Conservation (phyloP, 2,329 filamentous ascomycete genomes). For the Aureobasidium namibiae region DNA sequence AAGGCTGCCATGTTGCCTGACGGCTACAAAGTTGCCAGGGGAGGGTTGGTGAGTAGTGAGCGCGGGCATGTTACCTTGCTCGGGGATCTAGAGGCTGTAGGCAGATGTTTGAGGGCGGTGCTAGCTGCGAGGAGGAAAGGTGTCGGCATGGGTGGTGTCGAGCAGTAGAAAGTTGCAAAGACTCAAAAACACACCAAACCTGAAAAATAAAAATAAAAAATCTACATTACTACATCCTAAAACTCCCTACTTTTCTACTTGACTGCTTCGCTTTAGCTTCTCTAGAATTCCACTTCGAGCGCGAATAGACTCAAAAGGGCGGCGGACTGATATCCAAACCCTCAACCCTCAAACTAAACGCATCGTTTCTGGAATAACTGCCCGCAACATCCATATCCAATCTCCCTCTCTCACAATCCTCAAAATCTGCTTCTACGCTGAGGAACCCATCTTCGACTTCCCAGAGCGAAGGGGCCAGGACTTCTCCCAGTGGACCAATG, state of each 20-base stretch:
- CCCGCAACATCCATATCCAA: slow-evolving; percentile 79
- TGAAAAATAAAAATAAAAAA: no score
- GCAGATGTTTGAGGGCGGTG: slow-evolving; percentile 62
- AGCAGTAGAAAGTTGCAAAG: neutral
- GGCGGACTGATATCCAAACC: slow-evolving; percentile 53
- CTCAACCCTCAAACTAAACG: slow-evolving; percentile 52
- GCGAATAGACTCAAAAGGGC: slow-evolving; percentile 31
- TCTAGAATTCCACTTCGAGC: no score
- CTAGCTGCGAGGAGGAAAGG: slow-evolving; percentile 59
- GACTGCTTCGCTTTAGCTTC: no score
- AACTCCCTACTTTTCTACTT: no score
- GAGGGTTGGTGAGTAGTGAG: slow-evolving; percentile 70
- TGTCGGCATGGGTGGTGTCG: slow-evolving; percentile 52
- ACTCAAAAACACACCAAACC: neutral
- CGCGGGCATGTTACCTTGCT: slow-evolving; percentile 81
- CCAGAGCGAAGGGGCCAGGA: slow-evolving; percentile 75
- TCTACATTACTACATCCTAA: no score
- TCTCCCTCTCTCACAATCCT: slow-evolving; percentile 74
- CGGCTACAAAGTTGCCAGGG: slow-evolving; percentile 66
- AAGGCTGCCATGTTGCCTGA: slow-evolving; percentile 75
- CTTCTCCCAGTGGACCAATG: slow-evolving; percentile 68
- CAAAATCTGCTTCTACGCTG: slow-evolving; percentile 70
- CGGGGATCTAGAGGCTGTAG: slow-evolving; percentile 75
- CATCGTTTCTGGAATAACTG: slow-evolving; percentile 70
- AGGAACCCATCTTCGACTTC: slow-evolving; percentile 62